Evolutionary conservation across 352 stramenopile species (phyloP).

Genomic region (Phytophthora palmivora): DNA sequence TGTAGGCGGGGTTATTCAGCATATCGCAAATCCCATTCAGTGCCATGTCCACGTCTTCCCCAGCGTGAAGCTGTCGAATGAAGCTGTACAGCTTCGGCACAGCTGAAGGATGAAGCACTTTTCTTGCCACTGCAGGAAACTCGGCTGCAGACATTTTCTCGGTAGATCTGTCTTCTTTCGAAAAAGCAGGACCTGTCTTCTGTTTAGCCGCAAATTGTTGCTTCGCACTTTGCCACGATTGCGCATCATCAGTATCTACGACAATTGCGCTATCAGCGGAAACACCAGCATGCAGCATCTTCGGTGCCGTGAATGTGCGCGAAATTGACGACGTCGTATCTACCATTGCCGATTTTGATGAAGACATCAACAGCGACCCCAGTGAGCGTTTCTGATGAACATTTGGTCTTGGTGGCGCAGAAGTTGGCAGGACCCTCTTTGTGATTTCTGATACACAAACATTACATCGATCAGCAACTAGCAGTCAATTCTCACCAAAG

Average conservation of each 20-base stretch:
- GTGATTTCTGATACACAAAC: conserved; percentile 16
- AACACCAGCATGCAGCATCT: conserved; percentile 3
- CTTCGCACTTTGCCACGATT: conserved; percentile 44
- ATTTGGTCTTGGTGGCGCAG: conserved; percentile 8
- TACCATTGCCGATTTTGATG: conserved; percentile 65
- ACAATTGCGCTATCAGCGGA: conserved; percentile 22
- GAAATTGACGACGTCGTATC: conserved; percentile 72
- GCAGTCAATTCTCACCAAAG: conserved; percentile 1
- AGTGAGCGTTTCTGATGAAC: conserved; percentile 54
- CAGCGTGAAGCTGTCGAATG: conserved; percentile 61
- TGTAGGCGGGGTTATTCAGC: conserved; percentile 43
- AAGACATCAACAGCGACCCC: conserved; percentile 59
- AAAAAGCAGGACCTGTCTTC: neutral
- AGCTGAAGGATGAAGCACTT: conserved; percentile 53
- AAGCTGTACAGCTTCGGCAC: conserved; percentile 64
- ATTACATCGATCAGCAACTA: conserved; percentile 8
- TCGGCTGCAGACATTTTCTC: conserved; percentile 35
- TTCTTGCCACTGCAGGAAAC: conserved; percentile 63
- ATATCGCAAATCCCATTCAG: conserved; percentile 63
- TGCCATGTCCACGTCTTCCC: conserved; percentile 46
- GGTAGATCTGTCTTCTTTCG: conserved; percentile 12
- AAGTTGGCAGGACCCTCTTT: conserved; percentile 5
- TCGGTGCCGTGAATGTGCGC: conserved; percentile 60
- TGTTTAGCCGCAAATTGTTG: conserved; percentile 38
- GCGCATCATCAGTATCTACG: conserved; percentile 28